Conservation (phyloP, 768 basidiomycete species). For the Leccinum longicurvipes region DNA sequence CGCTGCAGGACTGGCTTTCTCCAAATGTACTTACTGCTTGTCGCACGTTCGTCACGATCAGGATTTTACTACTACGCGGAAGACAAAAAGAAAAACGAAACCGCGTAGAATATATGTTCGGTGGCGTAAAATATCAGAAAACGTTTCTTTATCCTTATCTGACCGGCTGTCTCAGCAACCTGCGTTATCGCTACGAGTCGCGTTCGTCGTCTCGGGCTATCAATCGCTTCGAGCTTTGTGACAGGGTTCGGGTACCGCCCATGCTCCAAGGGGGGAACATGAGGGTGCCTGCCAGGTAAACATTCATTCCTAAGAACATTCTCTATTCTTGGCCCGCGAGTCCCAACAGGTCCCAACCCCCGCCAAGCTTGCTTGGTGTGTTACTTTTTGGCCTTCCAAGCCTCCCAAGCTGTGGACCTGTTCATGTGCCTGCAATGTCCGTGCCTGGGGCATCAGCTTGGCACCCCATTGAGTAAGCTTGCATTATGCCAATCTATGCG, state of each 20-base stretch:
- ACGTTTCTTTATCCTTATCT: neutral
- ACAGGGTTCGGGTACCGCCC: conserved; percentile 1
- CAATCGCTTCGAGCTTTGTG: conserved; percentile 5
- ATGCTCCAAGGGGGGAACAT: conserved; percentile 4
- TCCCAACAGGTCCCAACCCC: neutral
- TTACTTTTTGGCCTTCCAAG: conserved; percentile 4
- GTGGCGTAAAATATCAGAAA: neutral
- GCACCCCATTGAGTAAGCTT: neutral
- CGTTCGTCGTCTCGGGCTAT: neutral
- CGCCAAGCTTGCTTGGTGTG: neutral
- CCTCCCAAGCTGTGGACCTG: neutral
- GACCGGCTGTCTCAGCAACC: neutral
- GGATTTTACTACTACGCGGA: neutral
- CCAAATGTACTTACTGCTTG: neutral
- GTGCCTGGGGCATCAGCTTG: neutral
- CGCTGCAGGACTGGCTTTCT: neutral
- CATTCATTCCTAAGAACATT: conserved; percentile 1
- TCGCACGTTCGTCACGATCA: conserved; percentile 1
- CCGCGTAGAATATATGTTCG: neutral
- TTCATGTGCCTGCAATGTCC: neutral
- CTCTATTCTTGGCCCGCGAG: neutral
- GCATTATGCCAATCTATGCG: neutral
- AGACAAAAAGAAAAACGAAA: conserved; percentile 2
- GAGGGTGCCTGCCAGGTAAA: neutral
- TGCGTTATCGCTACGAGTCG: neutral